These are phyloP conservation scores for Withania somnifera DNA, from an alignment of 305 asterid genomes.

Conservation along the genomic window DNA sequence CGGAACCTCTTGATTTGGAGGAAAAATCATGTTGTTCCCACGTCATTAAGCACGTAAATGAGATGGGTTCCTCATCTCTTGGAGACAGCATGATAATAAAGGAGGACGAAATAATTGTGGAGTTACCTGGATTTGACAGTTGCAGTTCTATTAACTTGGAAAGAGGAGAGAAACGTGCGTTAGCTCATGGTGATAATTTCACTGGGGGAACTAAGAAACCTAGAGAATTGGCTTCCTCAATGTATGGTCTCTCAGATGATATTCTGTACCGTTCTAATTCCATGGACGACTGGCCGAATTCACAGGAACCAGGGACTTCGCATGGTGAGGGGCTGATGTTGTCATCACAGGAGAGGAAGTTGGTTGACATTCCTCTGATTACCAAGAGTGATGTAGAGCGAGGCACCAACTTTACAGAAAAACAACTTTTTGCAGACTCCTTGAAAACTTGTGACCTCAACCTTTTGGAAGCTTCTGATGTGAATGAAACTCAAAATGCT, in stretches of 20 bases:
- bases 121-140: slow-evolving; percentile 34
- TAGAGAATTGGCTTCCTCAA: slow-evolving; percentile 40
- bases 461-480: slow-evolving; percentile 55
- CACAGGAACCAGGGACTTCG: slow-evolving; percentile 33
- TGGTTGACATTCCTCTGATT: slow-evolving; percentile 40
- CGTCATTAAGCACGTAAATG: slow-evolving; percentile 16
- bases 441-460: slow-evolving; percentile 86
- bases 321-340: slow-evolving; percentile 17
- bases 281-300: slow-evolving; percentile 25
- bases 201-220: slow-evolving; percentile 41
- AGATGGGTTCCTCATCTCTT: slow-evolving; percentile 17
- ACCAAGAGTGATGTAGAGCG: slow-evolving; percentile 25
- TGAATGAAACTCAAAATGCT: slow-evolving; percentile 30
- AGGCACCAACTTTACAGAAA: slow-evolving; percentile 37
- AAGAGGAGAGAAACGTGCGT: slow-evolving; percentile 52
- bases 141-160: slow-evolving; percentile 25
- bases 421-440: slow-evolving; percentile 56
- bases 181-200: slow-evolving; percentile 26
- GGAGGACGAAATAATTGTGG: slow-evolving; percentile 28
- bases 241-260: slow-evolving; percentile 24
- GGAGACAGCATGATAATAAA: slow-evolving; percentile 23
- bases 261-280: slow-evolving; percentile 26
- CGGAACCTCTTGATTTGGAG: slow-evolving; percentile 16
- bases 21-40: slow-evolving; percentile 18
- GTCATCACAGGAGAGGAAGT: slow-evolving; percentile 34